Conservation (phyloP, 2,329 filamentous ascomycete species). For the Fonsecaea multimorphosa region DNA sequence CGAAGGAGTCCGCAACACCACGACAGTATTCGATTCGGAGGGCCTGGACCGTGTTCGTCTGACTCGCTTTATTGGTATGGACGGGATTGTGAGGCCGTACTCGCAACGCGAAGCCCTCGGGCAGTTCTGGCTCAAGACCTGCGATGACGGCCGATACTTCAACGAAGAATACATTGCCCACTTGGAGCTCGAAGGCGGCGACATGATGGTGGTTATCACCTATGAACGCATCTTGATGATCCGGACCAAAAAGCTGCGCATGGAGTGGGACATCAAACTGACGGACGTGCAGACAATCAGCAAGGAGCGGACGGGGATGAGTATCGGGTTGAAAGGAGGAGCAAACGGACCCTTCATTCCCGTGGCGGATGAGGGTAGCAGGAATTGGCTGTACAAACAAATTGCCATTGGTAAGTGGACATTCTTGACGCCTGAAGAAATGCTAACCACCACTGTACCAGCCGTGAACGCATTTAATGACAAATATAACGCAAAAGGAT, state of each 20-base stretch:
- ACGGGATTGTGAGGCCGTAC: slow-evolving; percentile 94
- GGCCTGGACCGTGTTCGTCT: slow-evolving; percentile 94
- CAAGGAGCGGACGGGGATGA: slow-evolving; percentile 94
- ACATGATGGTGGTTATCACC: slow-evolving; percentile 88
- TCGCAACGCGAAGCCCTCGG: slow-evolving; percentile 92
- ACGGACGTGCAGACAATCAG: slow-evolving; percentile 97
- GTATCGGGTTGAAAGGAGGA: slow-evolving; percentile 83
- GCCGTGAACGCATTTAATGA: slow-evolving; percentile 73
- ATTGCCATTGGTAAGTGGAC: slow-evolving; percentile 61
- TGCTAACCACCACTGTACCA: slow-evolving; percentile 27
- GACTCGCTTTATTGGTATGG: slow-evolving; percentile 86
- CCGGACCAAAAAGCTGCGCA: slow-evolving; percentile 80
- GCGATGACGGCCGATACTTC: slow-evolving; percentile 97
- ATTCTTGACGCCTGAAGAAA: neutral
- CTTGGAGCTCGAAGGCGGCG: slow-evolving; percentile 85
- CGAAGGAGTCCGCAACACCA: slow-evolving; percentile 97
- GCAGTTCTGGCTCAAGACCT: slow-evolving; percentile 98
- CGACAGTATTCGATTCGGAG: slow-evolving; percentile 94
- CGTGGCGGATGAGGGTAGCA: slow-evolving; percentile 80
- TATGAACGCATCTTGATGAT: slow-evolving; percentile 89
- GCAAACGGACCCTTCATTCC: slow-evolving; percentile 95
- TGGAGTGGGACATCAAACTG: slow-evolving; percentile 94
- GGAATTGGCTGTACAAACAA: slow-evolving; percentile 71
- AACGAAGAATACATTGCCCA: slow-evolving; percentile 97
- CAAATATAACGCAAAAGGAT: slow-evolving; percentile 68